These are phyloP conservation scores for Pyrus bretschneideri DNA, from an alignment of 306 rosid species.

Conservation along the genomic window DNA sequence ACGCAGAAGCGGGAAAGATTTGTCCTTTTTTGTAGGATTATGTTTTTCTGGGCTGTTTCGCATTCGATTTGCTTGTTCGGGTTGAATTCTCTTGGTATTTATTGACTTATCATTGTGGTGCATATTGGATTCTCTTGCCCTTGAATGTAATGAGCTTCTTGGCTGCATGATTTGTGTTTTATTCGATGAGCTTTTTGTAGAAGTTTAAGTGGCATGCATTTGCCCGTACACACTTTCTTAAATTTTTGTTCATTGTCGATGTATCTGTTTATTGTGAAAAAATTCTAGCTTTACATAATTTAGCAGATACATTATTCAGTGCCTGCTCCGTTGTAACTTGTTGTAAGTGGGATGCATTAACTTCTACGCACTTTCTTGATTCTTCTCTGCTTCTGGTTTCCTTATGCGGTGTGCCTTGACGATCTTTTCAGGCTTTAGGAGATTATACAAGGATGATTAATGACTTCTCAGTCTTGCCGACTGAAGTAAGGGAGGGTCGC, in stretches of 20 bases:
- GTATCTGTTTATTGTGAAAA: not conserved
- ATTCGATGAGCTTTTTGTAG: not conserved
- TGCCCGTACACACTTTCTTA: not conserved
- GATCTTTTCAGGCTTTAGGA: conserved; percentile 41
- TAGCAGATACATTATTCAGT: not conserved
- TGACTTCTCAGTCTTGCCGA: conserved; percentile 45
- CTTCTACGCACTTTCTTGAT: not conserved
- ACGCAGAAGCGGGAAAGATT: not conserved
- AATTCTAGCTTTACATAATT: not conserved
- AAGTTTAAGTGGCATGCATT: not conserved
- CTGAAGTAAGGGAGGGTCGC: conserved; percentile 38
- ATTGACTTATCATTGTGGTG: not conserved
- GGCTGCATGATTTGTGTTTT: not conserved
- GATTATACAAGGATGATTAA: conserved; percentile 44
- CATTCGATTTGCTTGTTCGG: not conserved
- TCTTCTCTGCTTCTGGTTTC: not conserved
- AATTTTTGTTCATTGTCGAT: not conserved
- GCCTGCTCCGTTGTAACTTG: not conserved
- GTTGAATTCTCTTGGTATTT: not conserved
- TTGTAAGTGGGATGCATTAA: not conserved
- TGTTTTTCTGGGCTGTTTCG: not conserved
- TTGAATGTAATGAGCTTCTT: not conserved
- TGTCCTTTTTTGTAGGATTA: not conserved
- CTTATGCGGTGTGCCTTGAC: not conserved
- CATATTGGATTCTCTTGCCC: not conserved